Evolutionary conservation across 768 basidiomycete genomes (phyloP), one percentile per base, ranked within the genome.

Genomic region (Cantharellus cinnabarinus): DNA sequence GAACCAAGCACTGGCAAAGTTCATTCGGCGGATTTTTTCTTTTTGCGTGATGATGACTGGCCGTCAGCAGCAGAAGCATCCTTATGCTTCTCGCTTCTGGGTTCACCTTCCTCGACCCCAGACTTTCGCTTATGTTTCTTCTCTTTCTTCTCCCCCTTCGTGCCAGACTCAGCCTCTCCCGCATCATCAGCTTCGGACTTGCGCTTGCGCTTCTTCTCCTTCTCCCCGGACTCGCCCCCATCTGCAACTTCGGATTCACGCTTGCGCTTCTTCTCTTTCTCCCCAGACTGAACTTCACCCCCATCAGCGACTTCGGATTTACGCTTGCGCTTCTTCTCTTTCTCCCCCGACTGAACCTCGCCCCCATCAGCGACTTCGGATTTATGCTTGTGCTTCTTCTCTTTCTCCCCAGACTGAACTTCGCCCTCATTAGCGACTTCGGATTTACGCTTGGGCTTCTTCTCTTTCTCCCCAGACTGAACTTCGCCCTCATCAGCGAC

Each of bases 161-260:
- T 48, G 10, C 44, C 44, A 10, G 44, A 29, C 44, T 10, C 44
- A 10, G 67, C 38, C 70, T 71, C 52, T 67, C 61, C 29, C 57
- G 64, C 65, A 42, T 58, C 61, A n/a, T 60, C 63, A 5, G 62
- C 66, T 20, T 63, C 64, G 2, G 61, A 60, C 60, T 69, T 70
- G 5, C 85, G 79, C 69, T 89, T 89, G 58, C 88, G 79, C 68
- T 94, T 93, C 72, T 87, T 86, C 67, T 89, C 85, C 67, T 81
- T 82, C 7, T 29, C 20, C 20, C 57, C 62, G 51, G 61, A 60
- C 59, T 72, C 72, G 51, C 65, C 62, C 4, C 63, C 60, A 0
- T 67, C 63, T 41, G 64, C 63, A 40, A 62, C 64, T 15, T 66
- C 63, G 56, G 63, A 67, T 59, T 57, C 69, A 56, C 54, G 65